phyloP scores from a whole-genome alignment of 202 grass and related monocot genomes.

The Elaeis oleifera region DNA sequence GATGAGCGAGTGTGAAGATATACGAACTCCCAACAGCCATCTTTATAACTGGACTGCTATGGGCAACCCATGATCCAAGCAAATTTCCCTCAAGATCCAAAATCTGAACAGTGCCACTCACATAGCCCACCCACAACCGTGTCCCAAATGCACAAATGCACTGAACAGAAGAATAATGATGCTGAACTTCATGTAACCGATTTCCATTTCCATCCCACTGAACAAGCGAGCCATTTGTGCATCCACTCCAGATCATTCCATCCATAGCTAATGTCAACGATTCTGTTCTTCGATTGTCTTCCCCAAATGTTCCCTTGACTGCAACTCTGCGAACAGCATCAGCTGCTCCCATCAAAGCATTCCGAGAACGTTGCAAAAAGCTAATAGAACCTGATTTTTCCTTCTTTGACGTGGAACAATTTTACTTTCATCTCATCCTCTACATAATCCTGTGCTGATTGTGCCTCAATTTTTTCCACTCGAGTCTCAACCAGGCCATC shows the following conservation, averaged over 20 bases:
- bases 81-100: conserved; percentile 75
- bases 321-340: conserved; percentile 84
- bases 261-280: conserved; percentile 64
- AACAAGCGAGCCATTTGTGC: conserved; percentile 73
- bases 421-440: conserved; percentile 90
- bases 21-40: conserved; percentile 66
- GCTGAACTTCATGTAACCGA: conserved; percentile 67
- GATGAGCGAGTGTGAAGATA: conserved; percentile 75
- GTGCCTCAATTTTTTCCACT: conserved; percentile 36
- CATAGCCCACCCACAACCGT: conserved; percentile 88
- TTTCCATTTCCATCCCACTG: conserved; percentile 85
- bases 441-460: conserved; percentile 39
- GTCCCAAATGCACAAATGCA: conserved; percentile 75
- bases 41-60: conserved; percentile 80
- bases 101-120: conserved; percentile 71
- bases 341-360: conserved; percentile 86
- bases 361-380: conserved; percentile 92
- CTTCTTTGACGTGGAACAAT: conserved; percentile 57
- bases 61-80: conserved; percentile 72
- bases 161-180: conserved; percentile 74
- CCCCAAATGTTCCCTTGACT: conserved; percentile 74
- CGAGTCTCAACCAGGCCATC: conserved; percentile 70
- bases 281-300: conserved; percentile 76
- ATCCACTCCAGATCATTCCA: conserved; percentile 82
- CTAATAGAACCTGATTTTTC: conserved; percentile 80